Evolutionary conservation across 2,329 filamentous ascomycete species (phyloP).

Genomic region (Kalmusia sp.): DNA sequence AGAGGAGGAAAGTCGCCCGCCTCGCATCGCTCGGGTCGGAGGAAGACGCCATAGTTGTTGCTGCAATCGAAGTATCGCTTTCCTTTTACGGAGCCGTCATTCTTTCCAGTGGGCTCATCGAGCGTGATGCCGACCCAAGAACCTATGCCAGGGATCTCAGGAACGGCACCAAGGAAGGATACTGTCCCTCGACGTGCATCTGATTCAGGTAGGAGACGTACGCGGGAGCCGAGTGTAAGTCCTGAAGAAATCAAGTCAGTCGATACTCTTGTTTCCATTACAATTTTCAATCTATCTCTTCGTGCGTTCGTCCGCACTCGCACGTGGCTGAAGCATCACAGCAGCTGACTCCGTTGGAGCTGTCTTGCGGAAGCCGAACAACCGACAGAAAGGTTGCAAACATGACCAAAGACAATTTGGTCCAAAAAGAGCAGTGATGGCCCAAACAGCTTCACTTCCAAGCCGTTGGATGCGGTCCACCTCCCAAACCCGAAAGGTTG

Average conservation of each 20-base stretch:
- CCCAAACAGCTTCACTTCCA: too few species aligned
- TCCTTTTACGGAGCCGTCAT: slow-evolving; percentile 74
- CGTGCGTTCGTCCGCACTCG: neutral
- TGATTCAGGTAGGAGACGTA: slow-evolving; percentile 62
- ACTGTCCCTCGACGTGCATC: slow-evolving; percentile 74
- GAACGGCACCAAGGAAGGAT: slow-evolving; percentile 75
- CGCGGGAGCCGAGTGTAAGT: slow-evolving; percentile 33
- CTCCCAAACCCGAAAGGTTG: too few species aligned
- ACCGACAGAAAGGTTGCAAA: too few species aligned
- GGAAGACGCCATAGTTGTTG: slow-evolving; percentile 78
- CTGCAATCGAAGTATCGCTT: slow-evolving; percentile 74
- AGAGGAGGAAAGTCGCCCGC: slow-evolving; percentile 72
- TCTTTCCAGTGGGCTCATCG: slow-evolving; percentile 83
- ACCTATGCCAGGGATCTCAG: slow-evolving; percentile 71
- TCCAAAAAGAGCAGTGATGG: too few species aligned
- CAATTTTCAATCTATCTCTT: neutral
- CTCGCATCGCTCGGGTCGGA: slow-evolving; percentile 79
- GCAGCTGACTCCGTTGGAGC: too few species aligned
- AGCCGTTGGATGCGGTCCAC: too few species aligned
- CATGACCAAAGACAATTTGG: too few species aligned
- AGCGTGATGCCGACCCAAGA: slow-evolving; percentile 76
- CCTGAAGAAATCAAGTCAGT: slow-evolving; percentile 24
- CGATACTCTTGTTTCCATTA: neutral
- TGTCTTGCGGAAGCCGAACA: neutral
- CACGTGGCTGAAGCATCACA: neutral